Percentiles rank a stretch among this genome's conserved stretches.
These are phyloP conservation scores for Abrus precatorius DNA, from an alignment of 306 rosid genomes.

Conservation along the genomic window DNA sequence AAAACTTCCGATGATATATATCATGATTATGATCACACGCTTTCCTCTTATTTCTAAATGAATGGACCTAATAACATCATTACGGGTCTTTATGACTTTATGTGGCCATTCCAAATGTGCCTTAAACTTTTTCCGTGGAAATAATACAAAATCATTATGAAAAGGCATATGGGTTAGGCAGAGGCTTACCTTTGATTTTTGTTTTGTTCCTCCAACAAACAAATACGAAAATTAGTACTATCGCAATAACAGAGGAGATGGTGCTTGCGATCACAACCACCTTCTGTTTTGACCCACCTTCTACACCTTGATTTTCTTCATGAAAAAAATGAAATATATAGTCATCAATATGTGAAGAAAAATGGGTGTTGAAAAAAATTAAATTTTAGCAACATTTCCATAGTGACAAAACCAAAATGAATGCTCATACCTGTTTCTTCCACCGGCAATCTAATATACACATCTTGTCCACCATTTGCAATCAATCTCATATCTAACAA, in stretches of 20 bases:
- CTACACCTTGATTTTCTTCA: not conserved
- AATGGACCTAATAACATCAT: not conserved
- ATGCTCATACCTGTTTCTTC: not conserved
- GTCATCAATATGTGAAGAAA: not conserved
- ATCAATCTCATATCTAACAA: conserved; percentile 46
- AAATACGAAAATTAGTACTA: not conserved
- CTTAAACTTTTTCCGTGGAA: not conserved
- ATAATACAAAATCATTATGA: not conserved
- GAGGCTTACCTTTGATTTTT: conserved; percentile 15
- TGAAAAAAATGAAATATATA: not conserved
- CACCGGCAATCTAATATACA: conserved; percentile 52
- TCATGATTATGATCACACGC: not conserved
- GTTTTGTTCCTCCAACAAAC: not conserved
- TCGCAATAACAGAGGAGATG: not conserved
- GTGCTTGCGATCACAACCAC: conserved; percentile 2
- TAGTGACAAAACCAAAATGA: not conserved
- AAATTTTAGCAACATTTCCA: no score
- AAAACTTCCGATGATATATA: not conserved
- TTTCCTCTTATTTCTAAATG: not conserved
- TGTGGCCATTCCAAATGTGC: no score
- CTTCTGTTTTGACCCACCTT: not conserved
- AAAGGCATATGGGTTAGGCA: not conserved
- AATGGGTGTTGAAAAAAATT: not conserved
- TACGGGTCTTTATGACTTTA: no score
- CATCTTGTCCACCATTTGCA: conserved; percentile 46